These are phyloP conservation scores for Gloeostereum incarnatum DNA, from an alignment of 768 basidiomycete species.

Conservation along the genomic window DNA sequence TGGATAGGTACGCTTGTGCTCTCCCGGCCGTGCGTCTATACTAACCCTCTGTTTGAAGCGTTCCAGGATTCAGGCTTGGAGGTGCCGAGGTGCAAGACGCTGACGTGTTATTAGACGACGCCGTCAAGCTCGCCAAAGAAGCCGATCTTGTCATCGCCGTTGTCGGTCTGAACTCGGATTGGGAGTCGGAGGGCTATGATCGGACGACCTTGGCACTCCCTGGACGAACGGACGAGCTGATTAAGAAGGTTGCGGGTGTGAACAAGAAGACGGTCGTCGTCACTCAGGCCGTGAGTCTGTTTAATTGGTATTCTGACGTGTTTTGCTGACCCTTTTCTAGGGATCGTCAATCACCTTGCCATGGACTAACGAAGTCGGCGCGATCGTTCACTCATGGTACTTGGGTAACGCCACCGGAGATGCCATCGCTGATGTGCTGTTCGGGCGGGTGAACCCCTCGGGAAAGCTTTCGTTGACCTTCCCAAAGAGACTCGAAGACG, in stretches of 20 bases:
- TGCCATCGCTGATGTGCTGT: slow-evolving; percentile 74
- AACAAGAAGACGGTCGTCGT: slow-evolving; percentile 70
- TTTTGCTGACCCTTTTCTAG: slow-evolving; percentile 18
- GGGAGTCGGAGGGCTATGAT: slow-evolving; percentile 77
- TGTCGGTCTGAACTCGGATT: slow-evolving; percentile 73
- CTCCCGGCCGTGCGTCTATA: background rate
- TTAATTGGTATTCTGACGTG: background rate
- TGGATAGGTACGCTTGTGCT: slow-evolving; percentile 38
- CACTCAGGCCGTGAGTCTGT: slow-evolving; percentile 50
- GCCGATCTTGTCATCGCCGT: slow-evolving; percentile 70
- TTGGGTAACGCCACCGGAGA: slow-evolving; percentile 77
- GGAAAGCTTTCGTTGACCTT: slow-evolving; percentile 74
- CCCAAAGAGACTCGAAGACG: slow-evolving; percentile 63
- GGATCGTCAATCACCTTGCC: slow-evolving; percentile 73
- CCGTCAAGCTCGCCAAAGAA: slow-evolving; percentile 56
- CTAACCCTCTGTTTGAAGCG: slow-evolving; percentile 19
- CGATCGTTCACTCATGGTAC: slow-evolving; percentile 78
- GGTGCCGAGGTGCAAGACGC: slow-evolving; percentile 56
- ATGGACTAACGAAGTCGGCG: slow-evolving; percentile 60
- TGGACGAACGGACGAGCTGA: slow-evolving; percentile 65
- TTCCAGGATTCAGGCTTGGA: slow-evolving; percentile 66
- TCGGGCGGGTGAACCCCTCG: slow-evolving; percentile 71
- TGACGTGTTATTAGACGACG: slow-evolving; percentile 48
- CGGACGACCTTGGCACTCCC: slow-evolving; percentile 61
- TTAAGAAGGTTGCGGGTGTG: slow-evolving; percentile 50